These are phyloP conservation scores for Petunia hybrid DNA, from an alignment of 305 asterid genomes.

Conservation along the genomic window DNA sequence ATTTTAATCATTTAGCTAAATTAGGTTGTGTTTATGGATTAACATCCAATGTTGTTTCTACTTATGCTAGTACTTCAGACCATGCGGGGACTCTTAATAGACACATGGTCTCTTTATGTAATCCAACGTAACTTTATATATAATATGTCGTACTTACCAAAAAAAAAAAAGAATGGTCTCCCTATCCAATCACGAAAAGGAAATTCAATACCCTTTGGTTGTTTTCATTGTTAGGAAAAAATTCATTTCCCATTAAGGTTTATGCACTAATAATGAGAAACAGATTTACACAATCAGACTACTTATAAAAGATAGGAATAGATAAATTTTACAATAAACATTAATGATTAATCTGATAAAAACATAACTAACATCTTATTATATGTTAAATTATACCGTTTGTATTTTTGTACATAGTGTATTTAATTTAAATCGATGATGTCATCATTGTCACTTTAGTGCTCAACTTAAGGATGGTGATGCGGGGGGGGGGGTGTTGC, in stretches of 20 bases:
- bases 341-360: neutral
- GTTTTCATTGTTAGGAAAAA: neutral
- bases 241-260: neutral
- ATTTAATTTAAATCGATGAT: neutral
- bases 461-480: neutral
- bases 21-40: too few species aligned
- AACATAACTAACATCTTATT: too few species aligned
- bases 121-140: too few species aligned
- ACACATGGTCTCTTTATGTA: too few species aligned
- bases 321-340: neutral
- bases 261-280: neutral
- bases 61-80: too few species aligned
- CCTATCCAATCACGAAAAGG: neutral
- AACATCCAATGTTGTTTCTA: too few species aligned
- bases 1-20: too few species aligned
- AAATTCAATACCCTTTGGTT: neutral
- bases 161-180: neutral
- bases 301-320: neutral
- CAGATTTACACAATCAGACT: neutral
- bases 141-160: too few species aligned
- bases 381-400: too few species aligned
- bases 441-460: neutral
- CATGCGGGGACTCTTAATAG: too few species aligned
- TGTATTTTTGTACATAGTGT: too few species aligned
- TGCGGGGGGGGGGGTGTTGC: conserved; percentile 30